phyloP scores from a whole-genome alignment of 306 rosid genomes.

The Cyamopsis tetragonoloba region DNA sequence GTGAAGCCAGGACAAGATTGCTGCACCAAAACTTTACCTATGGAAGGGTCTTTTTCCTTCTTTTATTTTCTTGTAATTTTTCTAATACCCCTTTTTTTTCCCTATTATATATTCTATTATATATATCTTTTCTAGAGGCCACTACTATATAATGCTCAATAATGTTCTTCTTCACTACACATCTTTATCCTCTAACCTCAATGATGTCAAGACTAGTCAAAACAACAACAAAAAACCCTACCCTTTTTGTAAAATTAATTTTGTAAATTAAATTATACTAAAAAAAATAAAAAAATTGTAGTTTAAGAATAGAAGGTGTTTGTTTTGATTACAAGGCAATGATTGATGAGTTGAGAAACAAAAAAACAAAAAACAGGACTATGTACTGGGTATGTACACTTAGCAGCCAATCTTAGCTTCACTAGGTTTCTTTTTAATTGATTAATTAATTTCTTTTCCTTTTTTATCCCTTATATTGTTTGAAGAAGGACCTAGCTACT shows the following conservation, averaged over 20 bases:
- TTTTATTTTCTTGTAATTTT: slow-evolving; percentile 22
- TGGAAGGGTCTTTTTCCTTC: slow-evolving; percentile 46
- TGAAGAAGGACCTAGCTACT: not conserved
- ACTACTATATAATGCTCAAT: slow-evolving; percentile 33
- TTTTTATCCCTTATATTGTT: slow-evolving; percentile 7
- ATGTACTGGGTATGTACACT: slow-evolving; percentile 17
- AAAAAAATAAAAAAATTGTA: not conserved
- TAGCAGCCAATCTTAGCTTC: slow-evolving; percentile 10
- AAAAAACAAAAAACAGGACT: slow-evolving; percentile 18
- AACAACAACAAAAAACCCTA: slow-evolving; percentile 16
- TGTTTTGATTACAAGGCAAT: slow-evolving; percentile 18
- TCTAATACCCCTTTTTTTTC: slow-evolving; percentile 5
- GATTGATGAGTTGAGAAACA: slow-evolving; percentile 23
- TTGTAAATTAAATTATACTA: too few species aligned
- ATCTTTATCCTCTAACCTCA: slow-evolving; percentile 39
- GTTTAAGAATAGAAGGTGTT: slow-evolving; percentile 5
- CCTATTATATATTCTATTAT: slow-evolving; percentile 31
- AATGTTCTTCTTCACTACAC: slow-evolving; percentile 34
- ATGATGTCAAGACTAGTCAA: slow-evolving; percentile 34
- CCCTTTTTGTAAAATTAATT: slow-evolving; percentile 16
- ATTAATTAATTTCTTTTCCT: not conserved
- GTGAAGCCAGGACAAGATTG: slow-evolving; percentile 41
- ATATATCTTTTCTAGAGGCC: slow-evolving; percentile 33
- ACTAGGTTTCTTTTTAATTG: not conserved
- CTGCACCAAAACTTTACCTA: slow-evolving; percentile 41